Evolutionary conservation across 2,329 filamentous ascomycete genomes (phyloP), one percentile per base, ranked within the genome.

Genomic region (Pyrenochaeta sp.): DNA sequence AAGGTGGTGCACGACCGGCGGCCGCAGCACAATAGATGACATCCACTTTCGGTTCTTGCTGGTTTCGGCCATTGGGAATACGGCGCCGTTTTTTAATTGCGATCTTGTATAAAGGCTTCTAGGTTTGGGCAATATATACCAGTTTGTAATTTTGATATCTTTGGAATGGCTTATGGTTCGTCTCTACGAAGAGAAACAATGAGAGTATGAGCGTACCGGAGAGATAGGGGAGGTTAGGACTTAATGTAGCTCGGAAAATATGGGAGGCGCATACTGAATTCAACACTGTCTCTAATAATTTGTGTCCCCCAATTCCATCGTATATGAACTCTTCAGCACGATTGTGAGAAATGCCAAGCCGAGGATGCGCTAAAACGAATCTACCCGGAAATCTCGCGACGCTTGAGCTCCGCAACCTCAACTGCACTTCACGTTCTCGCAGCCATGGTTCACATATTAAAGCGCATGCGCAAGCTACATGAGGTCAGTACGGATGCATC

Each of bases 401-500:
- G 31, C 35, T 58, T 55, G 54, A 64, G 42, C 58, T 65, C 60
- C 54, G 57, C 60, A 63, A 58, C 59, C 17, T 23, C 55, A 63
- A 47, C 49, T 46, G 40, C 33, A 54, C 36, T 52, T 32, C 51
- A 55, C 40, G 51, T 41, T 56, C 64, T 51, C 63, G 47, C 61
- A 65, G 65, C 54, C 62, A 86, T 85, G 83, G 80, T 82, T 46
- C 79, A 80, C 61, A 75, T 90, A 78, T 74, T 85, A 70, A 86
- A 87, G 78, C 88, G 91, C 68, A 87, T 92, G 84, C 87, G 88
- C 74, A 87, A 86, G 77, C 80, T 96, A 73, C 87, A 86, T 75
- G 81, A 84, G 76, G 90, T 92, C 82, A 76, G 87, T 82, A 7
- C 35, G 11, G 21, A 39, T 32, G 12, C 7, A 7, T 37, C 7